Evolutionary conservation across 2,329 filamentous ascomycete species (phyloP).

Genomic region (Fusarium dimerum): DNA sequence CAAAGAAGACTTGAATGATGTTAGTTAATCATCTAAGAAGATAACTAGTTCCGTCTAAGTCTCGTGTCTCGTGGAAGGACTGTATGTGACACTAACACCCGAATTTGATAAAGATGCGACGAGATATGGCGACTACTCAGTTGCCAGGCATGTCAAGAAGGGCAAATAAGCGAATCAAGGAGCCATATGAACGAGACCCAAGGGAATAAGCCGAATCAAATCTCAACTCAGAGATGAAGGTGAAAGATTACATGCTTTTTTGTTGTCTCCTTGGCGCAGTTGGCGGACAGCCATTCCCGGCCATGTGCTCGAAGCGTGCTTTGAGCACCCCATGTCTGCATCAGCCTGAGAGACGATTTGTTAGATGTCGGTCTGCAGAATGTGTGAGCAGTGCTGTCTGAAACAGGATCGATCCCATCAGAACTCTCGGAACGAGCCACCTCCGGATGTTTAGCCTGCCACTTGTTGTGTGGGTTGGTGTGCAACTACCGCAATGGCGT

Average conservation of each 20-base stretch:
- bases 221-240: constrained; percentile 2
- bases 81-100: neutral
- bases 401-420: constrained; percentile 27
- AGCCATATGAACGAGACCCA: neutral
- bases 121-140: neutral
- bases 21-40: neutral
- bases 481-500: constrained; percentile 1
- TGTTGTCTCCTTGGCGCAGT: neutral
- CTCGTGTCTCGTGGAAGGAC: neutral
- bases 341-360: constrained; percentile 7
- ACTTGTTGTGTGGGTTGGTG: constrained; percentile 15
- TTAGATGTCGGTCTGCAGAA: constrained; percentile 16
- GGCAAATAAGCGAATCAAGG: neutral
- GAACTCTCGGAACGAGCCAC: constrained; percentile 33
- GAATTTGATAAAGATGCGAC: neutral
- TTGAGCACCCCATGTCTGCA: constrained; percentile 3
- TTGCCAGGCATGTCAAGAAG: neutral
- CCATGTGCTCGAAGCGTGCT: neutral
- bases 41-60: neutral
- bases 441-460: constrained; percentile 31
- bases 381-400: constrained; percentile 22
- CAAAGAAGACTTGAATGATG: neutral
- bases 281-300: neutral
- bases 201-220: constrained; percentile 1
- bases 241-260: constrained; percentile 16